Conservation (phyloP, 2,329 filamentous ascomycete genomes). For the Pseudopyricularia javanii region DNA sequence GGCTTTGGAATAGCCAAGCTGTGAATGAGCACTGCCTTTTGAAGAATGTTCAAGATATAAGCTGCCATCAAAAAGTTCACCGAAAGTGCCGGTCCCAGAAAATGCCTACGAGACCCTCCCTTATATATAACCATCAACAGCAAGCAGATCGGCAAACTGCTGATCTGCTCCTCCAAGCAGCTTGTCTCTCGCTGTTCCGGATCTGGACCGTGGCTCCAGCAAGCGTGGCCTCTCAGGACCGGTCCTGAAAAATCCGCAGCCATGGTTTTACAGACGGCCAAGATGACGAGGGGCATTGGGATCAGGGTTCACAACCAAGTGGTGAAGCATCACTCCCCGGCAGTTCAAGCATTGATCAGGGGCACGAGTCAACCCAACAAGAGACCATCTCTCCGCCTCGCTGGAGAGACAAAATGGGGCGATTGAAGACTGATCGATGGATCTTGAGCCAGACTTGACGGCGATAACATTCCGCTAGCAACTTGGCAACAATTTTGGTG, state of each 20-base stretch:
- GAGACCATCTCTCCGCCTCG: not conserved
- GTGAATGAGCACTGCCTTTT: not conserved
- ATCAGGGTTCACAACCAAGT: not conserved
- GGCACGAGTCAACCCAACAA: not conserved
- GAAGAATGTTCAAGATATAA: too few species aligned
- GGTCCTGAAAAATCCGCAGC: not conserved
- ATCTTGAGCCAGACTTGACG: not conserved
- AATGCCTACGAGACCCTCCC: too few species aligned
- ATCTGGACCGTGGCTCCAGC: not conserved
- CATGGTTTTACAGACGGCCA: not conserved
- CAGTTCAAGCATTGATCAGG: not conserved
- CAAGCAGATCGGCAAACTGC: too few species aligned
- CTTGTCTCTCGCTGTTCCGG: not conserved
- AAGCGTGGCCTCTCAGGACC: not conserved
- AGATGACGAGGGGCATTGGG: not conserved
- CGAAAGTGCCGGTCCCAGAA: too few species aligned
- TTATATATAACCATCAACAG: too few species aligned
- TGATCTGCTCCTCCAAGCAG: too few species aligned
- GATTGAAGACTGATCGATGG: too few species aligned
- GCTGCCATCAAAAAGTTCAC: not conserved
- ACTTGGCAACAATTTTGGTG: too few species aligned
- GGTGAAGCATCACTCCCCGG: not conserved
- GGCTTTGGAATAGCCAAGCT: conserved; percentile 7
- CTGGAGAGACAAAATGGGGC: too few species aligned
- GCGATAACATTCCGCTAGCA: not conserved